Conservation (phyloP, 306 rosid genomes). For the Nissolia schottii region DNA sequence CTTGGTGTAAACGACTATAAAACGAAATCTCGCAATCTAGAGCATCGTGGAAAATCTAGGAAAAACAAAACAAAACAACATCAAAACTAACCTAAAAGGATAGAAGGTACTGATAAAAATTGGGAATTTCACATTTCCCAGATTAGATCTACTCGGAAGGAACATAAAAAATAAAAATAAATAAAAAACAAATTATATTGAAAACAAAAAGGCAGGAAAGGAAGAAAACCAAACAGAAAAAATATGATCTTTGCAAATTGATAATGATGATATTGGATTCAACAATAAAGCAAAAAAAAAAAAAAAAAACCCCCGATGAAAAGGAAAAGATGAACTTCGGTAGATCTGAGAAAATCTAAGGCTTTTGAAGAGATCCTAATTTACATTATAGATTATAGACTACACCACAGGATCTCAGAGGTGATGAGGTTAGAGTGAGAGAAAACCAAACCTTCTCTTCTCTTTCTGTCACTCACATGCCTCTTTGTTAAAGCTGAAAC, state of each 20-base stretch:
- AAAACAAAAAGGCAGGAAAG: neutral
- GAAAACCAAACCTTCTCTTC: conserved; percentile 4
- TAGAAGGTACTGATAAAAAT: conserved; percentile 8
- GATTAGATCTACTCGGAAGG: conserved; percentile 34
- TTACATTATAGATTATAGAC: conserved; percentile 10
- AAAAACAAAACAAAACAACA: neutral
- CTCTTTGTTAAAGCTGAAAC: conserved; percentile 35
- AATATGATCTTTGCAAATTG: conserved; percentile 28
- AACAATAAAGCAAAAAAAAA: neutral
- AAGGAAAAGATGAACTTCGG: conserved; percentile 4
- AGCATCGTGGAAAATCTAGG: conserved; percentile 17
- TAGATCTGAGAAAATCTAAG: conserved; percentile 54
- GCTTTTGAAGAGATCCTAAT: conserved; percentile 18
- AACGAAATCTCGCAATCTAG: conserved; percentile 22
- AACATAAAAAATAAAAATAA: neutral
- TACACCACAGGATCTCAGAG: neutral
- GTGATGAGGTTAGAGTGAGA: conserved; percentile 14
- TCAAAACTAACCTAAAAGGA: no score
- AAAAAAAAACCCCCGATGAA: neutral
- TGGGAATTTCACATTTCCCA: conserved; percentile 3
- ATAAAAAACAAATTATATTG: neutral
- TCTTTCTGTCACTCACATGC: conserved; percentile 24
- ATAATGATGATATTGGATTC: conserved; percentile 5
- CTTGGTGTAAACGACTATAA: neutral
- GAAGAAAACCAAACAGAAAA: conserved; percentile 8